Base-by-base conservation (phyloP, 75 land plant species). In the Larix kaempferi region DNA sequence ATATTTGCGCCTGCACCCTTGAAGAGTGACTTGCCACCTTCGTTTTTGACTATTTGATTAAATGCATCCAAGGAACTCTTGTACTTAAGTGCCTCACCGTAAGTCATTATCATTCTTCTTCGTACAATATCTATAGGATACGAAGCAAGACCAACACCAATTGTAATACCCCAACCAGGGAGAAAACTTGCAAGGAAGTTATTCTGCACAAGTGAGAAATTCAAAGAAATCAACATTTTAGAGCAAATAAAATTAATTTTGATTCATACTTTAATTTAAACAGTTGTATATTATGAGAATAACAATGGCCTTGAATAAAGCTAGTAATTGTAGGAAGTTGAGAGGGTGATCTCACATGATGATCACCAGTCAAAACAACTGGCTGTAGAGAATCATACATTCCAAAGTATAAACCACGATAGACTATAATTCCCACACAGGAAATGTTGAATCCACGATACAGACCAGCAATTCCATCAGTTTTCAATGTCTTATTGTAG, bases 91-190 rank as follows among this genome's bases (percentile, higher is more conserved):
- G 88, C 91, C 79, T 89, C 86, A 15, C 94, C 94, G 12, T 91
- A 91, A 8, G 91, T 91, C 93, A 91, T 91, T 90, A 90, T 89
- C 91, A 87, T 90, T 71, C 92, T 80, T 80, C 90, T 81, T 54
- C 92, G 76, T 22, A 90, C 90, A 12, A 91, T 91, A 57, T 91
- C 93, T 56, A 91, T 82, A 7, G 91, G 93, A 65, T 88, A 91
- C 5, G 93, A 91, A 21, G n/a, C 93, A 67, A 91, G 84, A 33
- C n/a, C n/a, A 72, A 88, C 93, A 73, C 87, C 89, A 77, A 79
- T 91, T 19, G 93, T 91, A 74, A 91, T 84, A 29, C 83, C 81
- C 91, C 91, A 91, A 59, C 93, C 93, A 29, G 88, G 87, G 11
- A 87, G 76, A 75, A 91, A 91, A 74, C 93, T 91, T 25, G 89